Conservation (phyloP, 2,329 filamentous ascomycete genomes). For the Paraphoma chrysanthemicola region DNA sequence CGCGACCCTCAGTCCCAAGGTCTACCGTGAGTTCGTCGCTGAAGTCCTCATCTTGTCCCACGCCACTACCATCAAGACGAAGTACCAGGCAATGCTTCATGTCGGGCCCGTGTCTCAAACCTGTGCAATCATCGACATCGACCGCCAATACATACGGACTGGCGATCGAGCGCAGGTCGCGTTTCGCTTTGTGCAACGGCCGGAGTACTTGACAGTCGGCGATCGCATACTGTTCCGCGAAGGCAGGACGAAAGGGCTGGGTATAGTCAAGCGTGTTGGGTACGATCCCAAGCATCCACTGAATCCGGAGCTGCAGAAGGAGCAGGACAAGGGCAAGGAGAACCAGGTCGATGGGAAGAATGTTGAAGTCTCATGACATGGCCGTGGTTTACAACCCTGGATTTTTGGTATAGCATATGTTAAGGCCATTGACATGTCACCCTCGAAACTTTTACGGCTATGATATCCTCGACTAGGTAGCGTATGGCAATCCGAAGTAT, state of each 20-base stretch:
- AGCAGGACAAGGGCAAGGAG: conserved; percentile 27
- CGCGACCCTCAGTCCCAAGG: conserved; percentile 54
- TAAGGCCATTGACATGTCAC: too few species aligned
- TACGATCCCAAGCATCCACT: conserved; percentile 72
- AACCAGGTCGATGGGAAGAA: conserved; percentile 16
- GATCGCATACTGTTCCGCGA: conserved; percentile 93
- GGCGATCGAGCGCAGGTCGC: conserved; percentile 94
- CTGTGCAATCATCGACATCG: conserved; percentile 96
- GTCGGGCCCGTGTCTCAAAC: conserved; percentile 95
- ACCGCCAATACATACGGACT: conserved; percentile 92
- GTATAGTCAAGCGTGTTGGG: conserved; percentile 89
- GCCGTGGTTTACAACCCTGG: too few species aligned
- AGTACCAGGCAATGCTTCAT: conserved; percentile 98
- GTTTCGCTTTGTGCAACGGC: conserved; percentile 91
- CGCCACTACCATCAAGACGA: conserved; percentile 94
- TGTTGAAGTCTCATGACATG: conserved; percentile 6
- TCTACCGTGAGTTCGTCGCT: conserved; percentile 62
- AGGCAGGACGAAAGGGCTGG: conserved; percentile 91
- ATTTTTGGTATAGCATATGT: too few species aligned
- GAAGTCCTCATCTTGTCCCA: conserved; percentile 94
- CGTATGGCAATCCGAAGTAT: too few species aligned
- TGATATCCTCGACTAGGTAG: too few species aligned
- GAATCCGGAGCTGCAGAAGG: conserved; percentile 36
- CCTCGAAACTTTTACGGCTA: too few species aligned
- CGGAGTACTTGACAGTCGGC: conserved; percentile 88